Conservation (phyloP, 2,329 filamentous ascomycete genomes). For the Claviceps sp. region DNA sequence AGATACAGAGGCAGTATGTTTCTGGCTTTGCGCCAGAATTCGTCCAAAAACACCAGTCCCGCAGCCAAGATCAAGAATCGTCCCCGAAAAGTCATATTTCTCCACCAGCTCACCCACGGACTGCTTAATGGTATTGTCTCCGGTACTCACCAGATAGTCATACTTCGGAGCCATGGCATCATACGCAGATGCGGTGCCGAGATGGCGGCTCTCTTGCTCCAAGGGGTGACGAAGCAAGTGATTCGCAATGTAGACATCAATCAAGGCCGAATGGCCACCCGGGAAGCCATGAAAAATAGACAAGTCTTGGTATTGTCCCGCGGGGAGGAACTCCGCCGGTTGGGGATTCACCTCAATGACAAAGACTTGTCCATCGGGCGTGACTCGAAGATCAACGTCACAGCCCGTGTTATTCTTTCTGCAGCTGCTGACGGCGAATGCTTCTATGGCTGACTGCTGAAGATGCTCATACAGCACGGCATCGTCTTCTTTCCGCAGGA, state of each 20-base stretch:
- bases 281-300: not conserved
- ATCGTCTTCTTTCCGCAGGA: not conserved
- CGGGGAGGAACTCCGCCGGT: not conserved
- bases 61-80: not conserved
- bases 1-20: not conserved
- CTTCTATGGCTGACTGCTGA: not conserved
- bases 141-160: not conserved
- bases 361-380: not conserved
- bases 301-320: not conserved
- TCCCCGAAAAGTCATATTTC: not conserved
- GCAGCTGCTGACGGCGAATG: not conserved
- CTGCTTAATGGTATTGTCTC: not conserved
- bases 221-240: not conserved
- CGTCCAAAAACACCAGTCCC: not conserved
- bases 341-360: constrained; percentile 1
- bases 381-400: constrained; percentile 1
- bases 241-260: constrained; percentile 1
- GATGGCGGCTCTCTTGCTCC: not conserved
- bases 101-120: not conserved
- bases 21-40: not conserved
- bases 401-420: not conserved
- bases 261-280: not conserved
- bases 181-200: not conserved
- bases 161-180: not conserved
- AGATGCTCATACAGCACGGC: not conserved